Evolutionary conservation across 2,329 filamentous ascomycete genomes (phyloP).

Genomic region (Neofusicoccum umdonicola): DNA sequence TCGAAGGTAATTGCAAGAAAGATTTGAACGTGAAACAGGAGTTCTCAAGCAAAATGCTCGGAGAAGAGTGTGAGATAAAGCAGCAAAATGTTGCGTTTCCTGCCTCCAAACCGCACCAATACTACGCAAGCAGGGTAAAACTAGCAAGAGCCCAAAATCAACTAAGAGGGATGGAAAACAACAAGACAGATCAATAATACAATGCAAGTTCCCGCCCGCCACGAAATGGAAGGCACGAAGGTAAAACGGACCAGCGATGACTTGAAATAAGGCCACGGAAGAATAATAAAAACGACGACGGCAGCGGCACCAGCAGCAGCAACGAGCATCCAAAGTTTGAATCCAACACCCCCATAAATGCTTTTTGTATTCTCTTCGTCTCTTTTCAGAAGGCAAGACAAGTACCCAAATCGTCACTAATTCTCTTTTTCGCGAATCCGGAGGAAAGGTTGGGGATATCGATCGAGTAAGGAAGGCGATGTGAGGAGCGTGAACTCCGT

Average conservation of each 20-base stretch:
- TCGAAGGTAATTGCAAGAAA: background rate
- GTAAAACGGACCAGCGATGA: slow-evolving; percentile 10
- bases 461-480: slow-evolving; percentile 17
- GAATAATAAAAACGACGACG: slow-evolving; percentile 4
- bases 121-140: slow-evolving; percentile 11
- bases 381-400: slow-evolving; percentile 17
- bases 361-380: slow-evolving; percentile 18
- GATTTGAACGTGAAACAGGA: background rate
- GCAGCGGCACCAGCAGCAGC: slow-evolving; percentile 13
- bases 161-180: slow-evolving; percentile 1
- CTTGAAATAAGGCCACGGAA: background rate
- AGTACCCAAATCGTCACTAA: slow-evolving; percentile 17
- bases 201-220: slow-evolving; percentile 18
- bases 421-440: slow-evolving; percentile 16
- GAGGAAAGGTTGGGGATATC: slow-evolving; percentile 17
- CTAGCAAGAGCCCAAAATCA: background rate
- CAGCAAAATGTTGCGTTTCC: background rate
- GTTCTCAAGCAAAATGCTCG: background rate
- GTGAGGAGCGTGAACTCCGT: slow-evolving; percentile 19
- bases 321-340: slow-evolving; percentile 14
- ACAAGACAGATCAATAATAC: slow-evolving; percentile 13
- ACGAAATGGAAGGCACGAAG: slow-evolving; percentile 5
- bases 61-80: background rate
- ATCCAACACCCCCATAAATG: slow-evolving; percentile 17
- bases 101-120: slow-evolving; percentile 4